Evolutionary conservation across 1,284 basidiomycete genomes (phyloP).

Genomic region (Polyporus tsugae): DNA sequence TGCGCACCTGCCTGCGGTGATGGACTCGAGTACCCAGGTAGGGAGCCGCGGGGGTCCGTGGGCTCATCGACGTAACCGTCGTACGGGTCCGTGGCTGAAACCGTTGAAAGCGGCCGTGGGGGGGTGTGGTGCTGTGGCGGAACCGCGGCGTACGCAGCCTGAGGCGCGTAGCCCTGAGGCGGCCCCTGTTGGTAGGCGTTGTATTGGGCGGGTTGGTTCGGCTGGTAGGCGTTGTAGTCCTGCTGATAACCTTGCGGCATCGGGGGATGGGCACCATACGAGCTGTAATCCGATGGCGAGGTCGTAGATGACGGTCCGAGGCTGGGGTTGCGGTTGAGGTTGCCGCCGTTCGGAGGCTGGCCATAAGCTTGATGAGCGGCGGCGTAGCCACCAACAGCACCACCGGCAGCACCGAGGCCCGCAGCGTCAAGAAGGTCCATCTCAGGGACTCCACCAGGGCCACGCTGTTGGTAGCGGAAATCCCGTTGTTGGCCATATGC

Average conservation of each 20-base stretch:
- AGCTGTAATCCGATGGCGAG: conserved; percentile 30
- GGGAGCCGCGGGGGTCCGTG: background rate
- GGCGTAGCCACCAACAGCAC: conserved; percentile 40
- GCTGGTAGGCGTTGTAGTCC: conserved; percentile 23
- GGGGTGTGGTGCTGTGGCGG: conserved; percentile 24
- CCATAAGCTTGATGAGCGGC: conserved; percentile 17
- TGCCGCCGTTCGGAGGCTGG: conserved; percentile 20
- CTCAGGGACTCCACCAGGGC: conserved; percentile 13
- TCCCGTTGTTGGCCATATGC: conserved; percentile 25
- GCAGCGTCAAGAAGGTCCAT: conserved; percentile 38
- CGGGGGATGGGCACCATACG: conserved; percentile 26
- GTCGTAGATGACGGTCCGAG: conserved; percentile 41
- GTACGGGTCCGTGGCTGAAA: conserved; percentile 31
- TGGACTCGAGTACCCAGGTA: conserved; percentile 22
- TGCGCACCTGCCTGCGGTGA: conserved; percentile 22
- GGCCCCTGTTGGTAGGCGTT: conserved; percentile 26
- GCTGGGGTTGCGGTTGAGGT: conserved; percentile 43
- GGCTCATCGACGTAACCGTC: conserved; percentile 32
- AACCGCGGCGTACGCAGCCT: conserved; percentile 12
- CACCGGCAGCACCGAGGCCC: conserved; percentile 29
- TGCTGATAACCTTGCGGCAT: conserved; percentile 20
- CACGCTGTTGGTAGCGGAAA: conserved; percentile 25
- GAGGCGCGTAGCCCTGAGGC: conserved; percentile 21
- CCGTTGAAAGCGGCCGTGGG: conserved; percentile 20
- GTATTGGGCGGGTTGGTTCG: conserved; percentile 15